Evolutionary conservation across 1,284 basidiomycete species (phyloP).

Genomic region (Pyrrhoderma lamaoense): DNA sequence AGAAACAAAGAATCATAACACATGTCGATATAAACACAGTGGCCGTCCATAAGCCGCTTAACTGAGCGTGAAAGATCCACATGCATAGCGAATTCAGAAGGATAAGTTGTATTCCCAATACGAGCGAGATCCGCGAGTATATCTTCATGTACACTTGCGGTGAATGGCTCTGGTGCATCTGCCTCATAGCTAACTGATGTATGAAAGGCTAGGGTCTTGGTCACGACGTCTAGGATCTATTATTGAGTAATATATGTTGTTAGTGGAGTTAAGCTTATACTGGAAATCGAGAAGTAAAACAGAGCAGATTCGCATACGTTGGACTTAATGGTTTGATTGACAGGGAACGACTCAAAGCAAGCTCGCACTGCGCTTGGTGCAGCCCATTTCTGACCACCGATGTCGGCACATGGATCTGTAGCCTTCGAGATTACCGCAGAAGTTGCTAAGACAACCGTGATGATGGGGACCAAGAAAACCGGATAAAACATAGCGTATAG

Average conservation of each 20-base stretch:
- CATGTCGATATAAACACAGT: conserved; percentile 47
- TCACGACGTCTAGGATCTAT: conserved; percentile 49
- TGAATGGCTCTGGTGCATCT: conserved; percentile 45
- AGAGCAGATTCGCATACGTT: conserved; percentile 32
- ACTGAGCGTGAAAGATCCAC: conserved; percentile 45
- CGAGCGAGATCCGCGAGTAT: conserved; percentile 42
- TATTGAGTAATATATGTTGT: not conserved
- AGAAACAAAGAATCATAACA: conserved; percentile 51
- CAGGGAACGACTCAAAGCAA: conserved; percentile 41
- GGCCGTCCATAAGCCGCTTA: conserved; percentile 51
- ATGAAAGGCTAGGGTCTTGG: conserved; percentile 53
- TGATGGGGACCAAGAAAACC: not conserved
- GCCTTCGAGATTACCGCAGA: conserved; percentile 7
- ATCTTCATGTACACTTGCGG: conserved; percentile 50
- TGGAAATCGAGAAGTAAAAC: not conserved
- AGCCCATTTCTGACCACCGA: conserved; percentile 47
- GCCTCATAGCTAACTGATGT: conserved; percentile 53
- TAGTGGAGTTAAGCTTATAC: conserved; percentile 13
- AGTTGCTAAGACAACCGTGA: not conserved
- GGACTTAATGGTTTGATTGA: conserved; percentile 36
- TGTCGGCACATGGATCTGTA: conserved; percentile 41
- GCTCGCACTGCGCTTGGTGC: conserved; percentile 42
- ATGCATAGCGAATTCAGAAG: conserved; percentile 47
- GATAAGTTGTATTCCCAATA: conserved; percentile 37
- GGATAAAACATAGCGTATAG: not conserved